These are phyloP conservation scores for Catharanthus roseus DNA, from an alignment of 257 asterid genomes.

Conservation along the genomic window DNA sequence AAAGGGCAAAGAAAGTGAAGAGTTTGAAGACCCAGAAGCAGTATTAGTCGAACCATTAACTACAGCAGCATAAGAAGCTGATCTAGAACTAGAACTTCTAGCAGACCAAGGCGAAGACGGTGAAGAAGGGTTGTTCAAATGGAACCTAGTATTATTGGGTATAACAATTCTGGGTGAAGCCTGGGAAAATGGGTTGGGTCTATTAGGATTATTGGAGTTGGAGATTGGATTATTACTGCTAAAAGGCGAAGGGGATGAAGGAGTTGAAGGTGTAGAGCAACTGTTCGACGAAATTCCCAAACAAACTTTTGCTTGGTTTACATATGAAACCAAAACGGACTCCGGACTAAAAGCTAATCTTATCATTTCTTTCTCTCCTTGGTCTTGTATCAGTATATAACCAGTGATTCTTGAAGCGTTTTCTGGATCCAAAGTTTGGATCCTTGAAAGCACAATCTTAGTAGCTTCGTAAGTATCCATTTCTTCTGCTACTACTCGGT, in stretches of 20 bases:
- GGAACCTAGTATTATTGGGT: constrained; percentile 49
- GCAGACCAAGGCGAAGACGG: constrained; percentile 46
- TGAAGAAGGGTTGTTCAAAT: constrained; percentile 40
- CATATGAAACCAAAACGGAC: constrained; percentile 37
- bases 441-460: constrained; percentile 64
- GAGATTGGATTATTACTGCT: constrained; percentile 17
- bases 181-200: constrained; percentile 42
- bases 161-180: constrained; percentile 45
- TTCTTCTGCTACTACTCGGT: background rate
- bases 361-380: constrained; percentile 79
- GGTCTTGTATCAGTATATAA: constrained; percentile 66
- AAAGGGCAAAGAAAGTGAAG: constrained; percentile 40
- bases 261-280: constrained; percentile 35
- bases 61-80: constrained; percentile 56
- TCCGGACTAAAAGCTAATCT: constrained; percentile 80
- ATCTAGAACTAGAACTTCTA: constrained; percentile 50
- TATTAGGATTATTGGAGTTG: constrained; percentile 14
- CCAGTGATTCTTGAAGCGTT: constrained; percentile 88
- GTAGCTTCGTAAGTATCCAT: constrained; percentile 80
- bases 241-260: constrained; percentile 28
- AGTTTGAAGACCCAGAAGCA: constrained; percentile 38
- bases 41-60: constrained; percentile 40
- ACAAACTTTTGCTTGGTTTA: constrained; percentile 48
- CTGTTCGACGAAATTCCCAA: constrained; percentile 43
- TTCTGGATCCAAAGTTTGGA: constrained; percentile 69